Evolutionary conservation across 208 protist genomes (phyloP).

Genomic region (Wallacemonas sp.): DNA sequence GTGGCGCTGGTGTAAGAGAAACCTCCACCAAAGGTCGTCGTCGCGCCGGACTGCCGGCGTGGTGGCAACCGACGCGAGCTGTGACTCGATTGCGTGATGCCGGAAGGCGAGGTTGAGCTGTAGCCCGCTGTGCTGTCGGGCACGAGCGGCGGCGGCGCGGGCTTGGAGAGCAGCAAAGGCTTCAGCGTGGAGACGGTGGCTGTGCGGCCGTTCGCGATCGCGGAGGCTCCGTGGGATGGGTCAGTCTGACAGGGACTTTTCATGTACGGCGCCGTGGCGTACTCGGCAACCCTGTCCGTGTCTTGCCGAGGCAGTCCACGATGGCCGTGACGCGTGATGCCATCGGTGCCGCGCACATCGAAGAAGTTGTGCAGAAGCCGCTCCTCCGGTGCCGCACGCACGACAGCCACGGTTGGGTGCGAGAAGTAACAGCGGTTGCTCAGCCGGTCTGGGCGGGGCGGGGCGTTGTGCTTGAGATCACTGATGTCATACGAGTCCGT

Average conservation of each 20-base stretch:
- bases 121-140: neutral
- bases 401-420: constrained; percentile 14
- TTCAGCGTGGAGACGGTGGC: neutral
- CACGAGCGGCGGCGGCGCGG: neutral
- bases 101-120: neutral
- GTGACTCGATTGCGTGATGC: neutral
- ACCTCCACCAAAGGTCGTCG: no score
- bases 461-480: constrained; percentile 12
- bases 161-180: neutral
- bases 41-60: neutral
- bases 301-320: constrained; percentile 8
- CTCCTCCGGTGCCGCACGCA: constrained; percentile 10
- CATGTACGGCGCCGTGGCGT: neutral
- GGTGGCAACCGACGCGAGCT: neutral
- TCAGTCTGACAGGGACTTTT: no score
- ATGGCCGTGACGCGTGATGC: constrained; percentile 1
- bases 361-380: constrained; percentile 23
- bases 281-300: neutral
- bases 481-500: constrained; percentile 2
- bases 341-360: neutral
- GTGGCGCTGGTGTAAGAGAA: neutral
- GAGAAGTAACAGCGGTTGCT: constrained; percentile 33
- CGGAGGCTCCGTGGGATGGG: no score
- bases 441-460: constrained; percentile 15
- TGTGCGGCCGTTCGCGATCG: no score